Percentiles rank a stretch among this genome's conserved stretches.
Evolutionary conservation across 306 rosid species (phyloP).

Genomic region (Parietaria judaica): DNA sequence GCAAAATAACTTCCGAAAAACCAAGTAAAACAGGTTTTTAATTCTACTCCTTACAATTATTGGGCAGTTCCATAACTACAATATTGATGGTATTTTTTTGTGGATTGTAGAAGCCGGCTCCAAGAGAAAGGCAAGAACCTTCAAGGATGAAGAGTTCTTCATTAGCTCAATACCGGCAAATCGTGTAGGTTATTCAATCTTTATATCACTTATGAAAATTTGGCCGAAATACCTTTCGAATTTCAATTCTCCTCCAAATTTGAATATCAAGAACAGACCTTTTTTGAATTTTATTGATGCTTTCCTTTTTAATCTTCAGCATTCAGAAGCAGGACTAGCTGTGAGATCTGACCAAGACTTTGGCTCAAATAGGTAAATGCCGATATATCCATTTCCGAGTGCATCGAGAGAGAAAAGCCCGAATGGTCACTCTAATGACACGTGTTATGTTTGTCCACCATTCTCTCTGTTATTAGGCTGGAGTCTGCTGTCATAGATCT

Average conservation of each 20-base stretch:
- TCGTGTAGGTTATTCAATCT: slow-evolving; percentile 41
- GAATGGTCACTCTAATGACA: too few relatives aligned
- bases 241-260: slow-evolving; percentile 5
- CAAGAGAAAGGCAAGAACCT: slow-evolving; percentile 59
- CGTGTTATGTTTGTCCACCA: slow-evolving; percentile 1
- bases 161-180: slow-evolving; percentile 82
- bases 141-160: slow-evolving; percentile 74
- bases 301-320: slow-evolving; percentile 41
- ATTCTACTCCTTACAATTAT: neutral
- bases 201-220: slow-evolving; percentile 9
- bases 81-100: slow-evolving; percentile 19
- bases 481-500: slow-evolving; percentile 84
- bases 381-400: too few relatives aligned
- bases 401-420: too few relatives aligned
- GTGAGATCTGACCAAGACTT: slow-evolving; percentile 67
- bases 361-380: slow-evolving; percentile 60
- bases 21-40: slow-evolving; percentile 56
- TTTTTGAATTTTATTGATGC: slow-evolving; percentile 11
- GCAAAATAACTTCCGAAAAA: slow-evolving; percentile 27
- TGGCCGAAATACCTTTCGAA: neutral
- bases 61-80: neutral
- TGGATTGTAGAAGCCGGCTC: slow-evolving; percentile 39
- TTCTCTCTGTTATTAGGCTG: slow-evolving; percentile 34
- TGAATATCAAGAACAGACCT: slow-evolving; percentile 9
- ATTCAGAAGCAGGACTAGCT: slow-evolving; percentile 74